A percentile compares a stretch with the other conserved stretches of the same genome.
These are phyloP conservation scores for Dipteronia dyeriana DNA, from an alignment of 345 rosid species.

Conservation along the genomic window DNA sequence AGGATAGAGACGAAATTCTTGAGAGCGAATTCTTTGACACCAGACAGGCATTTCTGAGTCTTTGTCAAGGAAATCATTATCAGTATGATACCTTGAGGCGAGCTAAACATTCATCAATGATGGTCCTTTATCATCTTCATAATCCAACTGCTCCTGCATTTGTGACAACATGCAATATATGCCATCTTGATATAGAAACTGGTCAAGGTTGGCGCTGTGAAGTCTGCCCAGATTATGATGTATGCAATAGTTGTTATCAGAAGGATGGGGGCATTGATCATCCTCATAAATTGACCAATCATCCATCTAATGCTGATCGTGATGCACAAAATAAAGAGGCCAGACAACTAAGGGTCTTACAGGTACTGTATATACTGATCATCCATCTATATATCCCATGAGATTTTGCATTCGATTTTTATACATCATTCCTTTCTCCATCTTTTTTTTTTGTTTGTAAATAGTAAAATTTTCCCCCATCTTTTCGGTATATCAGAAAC, in stretches of 20 bases:
- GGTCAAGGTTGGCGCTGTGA: slow-evolving; percentile 99
- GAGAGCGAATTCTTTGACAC: slow-evolving; percentile 98
- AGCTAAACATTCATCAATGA: slow-evolving; percentile 99
- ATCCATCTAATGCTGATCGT: slow-evolving; percentile 83
- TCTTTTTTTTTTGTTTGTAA: neutral
- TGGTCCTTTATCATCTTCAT: slow-evolving; percentile 98
- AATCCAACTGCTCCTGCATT: slow-evolving; percentile 99
- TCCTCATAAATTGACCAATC: slow-evolving; percentile 96
- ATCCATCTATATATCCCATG: neutral
- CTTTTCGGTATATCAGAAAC: neutral
- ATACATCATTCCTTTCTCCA: too few relatives aligned
- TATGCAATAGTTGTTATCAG: slow-evolving; percentile 84
- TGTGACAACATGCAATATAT: slow-evolving; percentile 85
- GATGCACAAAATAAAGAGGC: slow-evolving; percentile 99
- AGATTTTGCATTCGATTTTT: neutral
- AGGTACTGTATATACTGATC: slow-evolving; percentile 42
- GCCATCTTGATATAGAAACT: slow-evolving; percentile 88
- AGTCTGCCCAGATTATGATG: slow-evolving; percentile 93
- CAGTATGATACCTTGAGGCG: slow-evolving; percentile 98
- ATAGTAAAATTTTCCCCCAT: neutral
- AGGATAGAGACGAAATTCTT: slow-evolving; percentile 94
- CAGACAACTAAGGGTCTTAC: slow-evolving; percentile 80
- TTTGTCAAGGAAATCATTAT: slow-evolving; percentile 99
- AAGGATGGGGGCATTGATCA: slow-evolving; percentile 82
- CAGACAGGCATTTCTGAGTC: slow-evolving; percentile 97